Base-by-base conservation (phyloP, 257 asterid species). In the Solanum lignicaule region DNA sequence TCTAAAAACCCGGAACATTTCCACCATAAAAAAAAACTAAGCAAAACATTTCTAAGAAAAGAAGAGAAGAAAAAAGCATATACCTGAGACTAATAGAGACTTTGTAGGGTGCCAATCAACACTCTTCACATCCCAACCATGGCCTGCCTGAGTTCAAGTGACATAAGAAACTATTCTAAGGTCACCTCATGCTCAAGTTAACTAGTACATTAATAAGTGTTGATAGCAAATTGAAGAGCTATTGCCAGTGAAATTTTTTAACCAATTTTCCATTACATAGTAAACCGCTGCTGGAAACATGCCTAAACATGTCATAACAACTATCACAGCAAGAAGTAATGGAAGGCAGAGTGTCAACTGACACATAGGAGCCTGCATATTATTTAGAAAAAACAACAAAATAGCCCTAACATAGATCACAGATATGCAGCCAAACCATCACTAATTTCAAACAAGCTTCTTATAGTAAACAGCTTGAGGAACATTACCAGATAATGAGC, bases 101-200 rank as follows among this genome's bases (percentile, higher is more conserved):
- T 97, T 97, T 25, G 95, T 92, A 87, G 99, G 99, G 92, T 97
- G 99, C 99, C 99, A 97, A 91, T 96, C 99, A 87, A 97, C 99
- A 92, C 96, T 93, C 95, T 97, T 97, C 87, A 97, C 99, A 93
- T 97, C 99, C 99, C 99, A 95, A 90, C 99, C 99, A 91, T 97
- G 99, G 98, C 99, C 99, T 96, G 98, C 95, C 98, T 95, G 98
- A 94, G 99, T 95, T 94, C 93, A 96, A 95, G 91, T 83, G 95
- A 91, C 89, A 90, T 58, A 88, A 87, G 89, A 92, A 87, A 88
- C 89, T 58, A 87, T 82, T 92, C 94, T 92, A 90, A 94, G 93
- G 95, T 91, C 91, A 93, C 87, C 95, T 81, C 83, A 83, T 31
- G 88, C 73, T 46, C 16, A 46, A 46, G 29, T 48, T 81, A 81